Conservation (phyloP, 1,139 yeast species). For the Eremothecium sinecaudum region DNA sequence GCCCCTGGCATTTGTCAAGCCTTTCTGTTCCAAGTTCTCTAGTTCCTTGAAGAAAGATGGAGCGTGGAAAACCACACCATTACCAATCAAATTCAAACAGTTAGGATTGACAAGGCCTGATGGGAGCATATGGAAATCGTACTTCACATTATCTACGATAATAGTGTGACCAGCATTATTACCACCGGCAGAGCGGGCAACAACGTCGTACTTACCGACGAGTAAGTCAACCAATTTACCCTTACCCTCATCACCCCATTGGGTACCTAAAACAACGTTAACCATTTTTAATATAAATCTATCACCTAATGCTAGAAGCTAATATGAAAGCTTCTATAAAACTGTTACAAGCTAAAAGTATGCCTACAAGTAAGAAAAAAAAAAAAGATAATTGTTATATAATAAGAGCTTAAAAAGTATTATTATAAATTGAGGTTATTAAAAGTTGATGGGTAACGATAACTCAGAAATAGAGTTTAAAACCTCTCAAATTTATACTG, state of each 20-base stretch:
- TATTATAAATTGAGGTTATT: not conserved
- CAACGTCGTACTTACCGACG: constrained; percentile 89
- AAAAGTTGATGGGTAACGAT: not conserved
- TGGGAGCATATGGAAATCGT: constrained; percentile 98
- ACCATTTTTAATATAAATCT: constrained; percentile 31
- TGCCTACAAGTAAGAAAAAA: constrained; percentile 1
- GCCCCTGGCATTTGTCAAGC: constrained; percentile 59
- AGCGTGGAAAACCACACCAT: constrained; percentile 93
- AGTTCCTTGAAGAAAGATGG: constrained; percentile 90
- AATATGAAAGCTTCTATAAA: too few relatives aligned
- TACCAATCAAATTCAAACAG: constrained; percentile 82
- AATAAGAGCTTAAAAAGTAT: not conserved
- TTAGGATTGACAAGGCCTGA: constrained; percentile 92
- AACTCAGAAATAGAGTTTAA: too few relatives aligned
- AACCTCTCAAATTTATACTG: too few relatives aligned
- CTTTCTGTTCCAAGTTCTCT: constrained; percentile 69
- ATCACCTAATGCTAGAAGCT: too few relatives aligned
- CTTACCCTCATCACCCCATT: constrained; percentile 99
- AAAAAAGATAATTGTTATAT: not conserved
- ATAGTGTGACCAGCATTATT: constrained; percentile 99
- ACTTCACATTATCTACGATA: constrained; percentile 77
- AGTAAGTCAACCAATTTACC: constrained; percentile 92
- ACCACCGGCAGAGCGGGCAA: constrained; percentile 99
- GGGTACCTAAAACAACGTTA: constrained; percentile 86
- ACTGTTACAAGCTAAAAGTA: not conserved